Evolutionary conservation across 306 rosid genomes (phyloP), one percentile per base, ranked within the genome.

Genomic region (Abrus pulchellus): DNA sequence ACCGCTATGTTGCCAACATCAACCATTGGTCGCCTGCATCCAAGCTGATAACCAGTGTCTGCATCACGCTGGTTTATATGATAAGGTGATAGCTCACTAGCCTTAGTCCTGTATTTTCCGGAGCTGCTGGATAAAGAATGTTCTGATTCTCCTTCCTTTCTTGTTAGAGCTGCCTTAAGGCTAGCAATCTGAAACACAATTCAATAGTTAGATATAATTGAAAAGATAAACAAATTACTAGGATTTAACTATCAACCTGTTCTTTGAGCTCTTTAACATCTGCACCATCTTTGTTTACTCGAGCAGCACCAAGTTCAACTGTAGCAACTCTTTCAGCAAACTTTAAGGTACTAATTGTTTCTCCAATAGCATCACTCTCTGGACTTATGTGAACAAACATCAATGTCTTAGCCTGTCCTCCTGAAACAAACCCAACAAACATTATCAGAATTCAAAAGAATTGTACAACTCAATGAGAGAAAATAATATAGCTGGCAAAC

Each of bases 311-410:
- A 36, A 95, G 96, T 84, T 95, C 99, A 38, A 95, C 98, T 3
- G 98, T 93, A 32, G 99, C 97, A 76, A 93, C 99, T 82, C 99
- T 83, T 85, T 95, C 99, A 64, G 99, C 99, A 88, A 95, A 95
- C 85, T 95, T 95, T 65, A 95, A 89, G 49, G 99, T 95, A 76
- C 99, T 95, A 20, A 95, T 77, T 62, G 97, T 90, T 83, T 95
- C 99, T 82, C 96, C 91, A 75, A 84, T n/a, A 38, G 97, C 92
- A 78, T 93, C 98, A 78, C 87, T 80, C 86, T 93, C 99, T 1
- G 98, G 99, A 78, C 98, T 91, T 71, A 95, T 87, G 89, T 95
- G 99, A 86, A 95, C 97, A 85, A 95, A 95, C 99, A 95, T 93
- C 44, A 95, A 87, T 9, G 98, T 95, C 82, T 95, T 95, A 59